Base-by-base conservation (phyloP, 1,284 basidiomycete species). In the Lentinula novae-zelandiae region DNA sequence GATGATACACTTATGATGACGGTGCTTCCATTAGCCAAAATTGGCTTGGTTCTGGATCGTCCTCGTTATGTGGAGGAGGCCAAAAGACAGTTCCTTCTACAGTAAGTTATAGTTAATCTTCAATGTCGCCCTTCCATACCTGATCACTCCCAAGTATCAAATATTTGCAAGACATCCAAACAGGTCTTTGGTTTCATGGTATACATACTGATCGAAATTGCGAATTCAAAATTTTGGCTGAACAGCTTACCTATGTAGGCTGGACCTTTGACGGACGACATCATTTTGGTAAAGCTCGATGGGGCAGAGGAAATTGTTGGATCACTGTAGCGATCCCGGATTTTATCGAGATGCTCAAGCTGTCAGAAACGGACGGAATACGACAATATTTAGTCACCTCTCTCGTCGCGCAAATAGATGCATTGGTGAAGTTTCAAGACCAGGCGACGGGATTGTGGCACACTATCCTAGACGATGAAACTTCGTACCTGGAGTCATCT, bases 1-100 rank as follows among this genome's bases (percentile, higher is more conserved):
- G 85, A 87, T 70, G 85, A 88, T 69, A 87, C 84, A 2, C 73
- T 87, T 61, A 85, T 85, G 83, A 87, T 87, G 85, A 77, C 77
- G 44, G 83, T 85, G 3, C 72, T 85, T 20, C 85, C 85, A 3
- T 72, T 87, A 36, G 76, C 84, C 10, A 86, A 86, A 69, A 85
- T 87, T 60, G 85, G 85, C 3, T 71, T 85, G 53, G 79, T 87
- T 8, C 73, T 86, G 8, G 72, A 77, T 34, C 74, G 79, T n/a
- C 77, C 78, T 3, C 73, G 80, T 33, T 87, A 86, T 68, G 72
- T 87, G 49, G 81, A 86, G 63, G 85, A 87, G 69, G 84, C 84
- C 5, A 83, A 83, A 72, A 78, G 81, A 53, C 83, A 85, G 64
- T 82, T 84, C 66, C 68, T 84, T 64, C 70, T 85, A 27, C 84